phyloP scores from a whole-genome alignment of 179 eudicot genomes.

The Sideroxylon spinosum region DNA sequence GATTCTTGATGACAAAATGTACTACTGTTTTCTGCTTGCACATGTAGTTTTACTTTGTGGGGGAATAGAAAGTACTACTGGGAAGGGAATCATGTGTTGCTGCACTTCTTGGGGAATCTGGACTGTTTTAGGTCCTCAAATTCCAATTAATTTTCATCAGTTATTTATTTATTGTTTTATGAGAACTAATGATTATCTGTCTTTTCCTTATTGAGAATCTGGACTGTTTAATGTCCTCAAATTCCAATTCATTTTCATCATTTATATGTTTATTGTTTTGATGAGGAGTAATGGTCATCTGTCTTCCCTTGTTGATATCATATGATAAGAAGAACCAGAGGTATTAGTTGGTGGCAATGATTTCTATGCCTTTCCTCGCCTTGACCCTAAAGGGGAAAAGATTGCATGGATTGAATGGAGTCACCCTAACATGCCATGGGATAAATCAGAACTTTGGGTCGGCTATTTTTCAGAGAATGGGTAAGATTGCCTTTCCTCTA shows the following conservation, averaged over 20 bases:
- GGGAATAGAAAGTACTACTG: background rate
- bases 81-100: background rate
- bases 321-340: slow-evolving; percentile 59
- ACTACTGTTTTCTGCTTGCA: background rate
- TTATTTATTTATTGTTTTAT: background rate
- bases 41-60: background rate
- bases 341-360: slow-evolving; percentile 66
- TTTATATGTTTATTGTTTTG: background rate
- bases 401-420: slow-evolving; percentile 97
- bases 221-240: slow-evolving; percentile 2
- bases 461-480: slow-evolving; percentile 87
- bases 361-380: slow-evolving; percentile 93
- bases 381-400: slow-evolving; percentile 69
- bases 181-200: background rate
- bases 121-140: slow-evolving; percentile 2
- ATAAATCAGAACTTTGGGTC: slow-evolving; percentile 94
- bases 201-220: background rate
- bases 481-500: slow-evolving; percentile 32
- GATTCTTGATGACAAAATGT: background rate
- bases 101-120: background rate
- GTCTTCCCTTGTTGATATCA: slow-evolving; percentile 1
- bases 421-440: slow-evolving; percentile 99
- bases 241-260: background rate
- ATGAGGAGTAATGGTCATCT: background rate
- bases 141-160: background rate